These are phyloP conservation scores for Casuarina equisetifolia DNA, from an alignment of 306 rosid species.

Conservation along the genomic window DNA sequence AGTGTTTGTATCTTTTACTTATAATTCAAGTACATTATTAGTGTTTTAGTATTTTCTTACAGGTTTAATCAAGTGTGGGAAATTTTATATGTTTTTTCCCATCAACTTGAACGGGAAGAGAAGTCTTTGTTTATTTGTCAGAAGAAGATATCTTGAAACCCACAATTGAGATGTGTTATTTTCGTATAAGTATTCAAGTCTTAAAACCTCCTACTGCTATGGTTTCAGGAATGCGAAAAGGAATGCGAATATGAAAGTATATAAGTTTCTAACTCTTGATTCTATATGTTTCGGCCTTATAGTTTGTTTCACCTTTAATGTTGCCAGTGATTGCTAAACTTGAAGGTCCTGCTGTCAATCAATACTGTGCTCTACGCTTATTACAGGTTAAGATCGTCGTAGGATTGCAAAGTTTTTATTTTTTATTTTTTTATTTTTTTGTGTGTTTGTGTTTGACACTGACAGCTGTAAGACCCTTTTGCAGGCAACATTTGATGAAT, in stretches of 20 bases:
- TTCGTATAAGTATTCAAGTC: not conserved
- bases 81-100: too few relatives aligned
- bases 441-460: constrained; percentile 10
- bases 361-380: constrained; percentile 86
- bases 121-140: too few relatives aligned
- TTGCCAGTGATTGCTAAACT: constrained; percentile 93
- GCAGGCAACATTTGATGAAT: constrained; percentile 97
- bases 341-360: constrained; percentile 97
- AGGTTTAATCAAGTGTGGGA: too few relatives aligned
- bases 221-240: not conserved
- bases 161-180: not conserved
- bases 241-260: not conserved
- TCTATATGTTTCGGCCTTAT: not conserved
- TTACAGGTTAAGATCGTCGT: constrained; percentile 56
- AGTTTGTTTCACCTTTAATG: constrained; percentile 31
- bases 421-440: not conserved
- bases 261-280: not conserved
- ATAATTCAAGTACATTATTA: too few relatives aligned
- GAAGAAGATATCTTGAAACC: not conserved
- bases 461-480: constrained; percentile 25
- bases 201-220: not conserved
- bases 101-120: too few relatives aligned
- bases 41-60: too few relatives aligned
- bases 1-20: too few relatives aligned
- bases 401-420: constrained; percentile 9